Evolutionary conservation across 1,139 yeast species (phyloP).

Genomic region (Geotrichum restrictum): DNA sequence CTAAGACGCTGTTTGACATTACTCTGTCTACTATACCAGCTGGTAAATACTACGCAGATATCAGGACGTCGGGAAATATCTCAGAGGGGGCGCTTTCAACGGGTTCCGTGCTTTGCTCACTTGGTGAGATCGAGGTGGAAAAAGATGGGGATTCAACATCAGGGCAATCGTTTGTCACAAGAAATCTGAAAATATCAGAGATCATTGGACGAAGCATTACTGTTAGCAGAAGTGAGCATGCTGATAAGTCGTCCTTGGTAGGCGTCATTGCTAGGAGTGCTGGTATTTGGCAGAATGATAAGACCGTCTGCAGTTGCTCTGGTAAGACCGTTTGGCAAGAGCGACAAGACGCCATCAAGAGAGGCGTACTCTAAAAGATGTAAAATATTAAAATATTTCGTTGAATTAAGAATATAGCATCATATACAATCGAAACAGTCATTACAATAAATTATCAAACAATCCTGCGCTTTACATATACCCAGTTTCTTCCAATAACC

Average conservation of each 20-base stretch:
- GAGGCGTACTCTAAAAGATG: constrained; percentile 46
- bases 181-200: constrained; percentile 49
- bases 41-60: constrained; percentile 68
- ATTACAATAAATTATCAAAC: constrained; percentile 1
- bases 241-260: constrained; percentile 49
- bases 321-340: constrained; percentile 98
- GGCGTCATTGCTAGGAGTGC: constrained; percentile 96
- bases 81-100: constrained; percentile 69
- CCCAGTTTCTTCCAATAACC: constrained; percentile 34
- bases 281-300: constrained; percentile 94
- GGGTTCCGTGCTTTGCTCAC: constrained; percentile 50
- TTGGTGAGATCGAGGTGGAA: constrained; percentile 42
- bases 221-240: constrained; percentile 43
- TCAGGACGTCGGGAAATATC: constrained; percentile 70
- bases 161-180: constrained; percentile 63
- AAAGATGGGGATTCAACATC: constrained; percentile 33
- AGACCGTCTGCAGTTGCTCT: constrained; percentile 87
- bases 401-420: background rate
- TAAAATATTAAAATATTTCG: background rate
- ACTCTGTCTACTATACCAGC: constrained; percentile 54
- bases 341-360: constrained; percentile 62
- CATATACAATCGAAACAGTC: background rate
- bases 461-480: constrained; percentile 27
- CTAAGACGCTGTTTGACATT: constrained; percentile 61
- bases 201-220: constrained; percentile 80